phyloP scores from a whole-genome alignment of 768 basidiomycete species.

The Mycena maculata region DNA sequence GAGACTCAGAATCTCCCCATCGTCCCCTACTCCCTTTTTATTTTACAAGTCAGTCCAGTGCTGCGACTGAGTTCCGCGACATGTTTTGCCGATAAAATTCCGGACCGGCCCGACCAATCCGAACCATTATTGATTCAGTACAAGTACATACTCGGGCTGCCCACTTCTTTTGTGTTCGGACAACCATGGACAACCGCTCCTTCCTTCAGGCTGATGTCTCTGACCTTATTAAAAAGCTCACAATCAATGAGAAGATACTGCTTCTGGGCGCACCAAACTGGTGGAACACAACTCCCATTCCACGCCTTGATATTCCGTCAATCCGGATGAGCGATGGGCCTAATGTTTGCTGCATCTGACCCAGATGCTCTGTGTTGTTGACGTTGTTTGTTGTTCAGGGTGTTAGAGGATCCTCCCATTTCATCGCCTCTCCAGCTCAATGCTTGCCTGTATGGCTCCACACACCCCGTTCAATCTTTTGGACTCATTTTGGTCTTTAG shows the following conservation, averaged over 20 bases:
- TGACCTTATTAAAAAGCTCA: constrained; percentile 64
- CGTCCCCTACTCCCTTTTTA: too few species aligned
- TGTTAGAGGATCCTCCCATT: constrained; percentile 74
- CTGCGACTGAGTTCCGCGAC: too few species aligned
- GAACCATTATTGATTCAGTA: too few species aligned
- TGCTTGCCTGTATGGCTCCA: constrained; percentile 68
- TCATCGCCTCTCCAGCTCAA: constrained; percentile 71
- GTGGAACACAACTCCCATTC: constrained; percentile 74
- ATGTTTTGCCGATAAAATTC: too few species aligned
- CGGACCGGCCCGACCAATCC: too few species aligned
- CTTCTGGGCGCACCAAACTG: constrained; percentile 74
- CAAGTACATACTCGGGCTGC: not conserved
- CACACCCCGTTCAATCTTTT: not conserved
- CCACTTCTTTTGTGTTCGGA: not conserved
- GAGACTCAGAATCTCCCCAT: too few species aligned
- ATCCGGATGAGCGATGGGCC: constrained; percentile 81
- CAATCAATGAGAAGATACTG: constrained; percentile 71
- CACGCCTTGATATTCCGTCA: constrained; percentile 70
- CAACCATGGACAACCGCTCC: constrained; percentile 46
- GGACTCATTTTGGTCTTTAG: constrained; percentile 42
- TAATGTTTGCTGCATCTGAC: constrained; percentile 48
- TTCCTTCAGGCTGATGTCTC: constrained; percentile 68
- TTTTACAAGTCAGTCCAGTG: too few species aligned
- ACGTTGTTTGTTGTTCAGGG: constrained; percentile 57
- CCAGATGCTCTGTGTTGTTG: too few species aligned